Percentiles rank a stretch among this genome's conserved stretches.
phyloP scores from a whole-genome alignment of 2,329 filamentous ascomycete genomes.

The Fusarium metavorans region DNA sequence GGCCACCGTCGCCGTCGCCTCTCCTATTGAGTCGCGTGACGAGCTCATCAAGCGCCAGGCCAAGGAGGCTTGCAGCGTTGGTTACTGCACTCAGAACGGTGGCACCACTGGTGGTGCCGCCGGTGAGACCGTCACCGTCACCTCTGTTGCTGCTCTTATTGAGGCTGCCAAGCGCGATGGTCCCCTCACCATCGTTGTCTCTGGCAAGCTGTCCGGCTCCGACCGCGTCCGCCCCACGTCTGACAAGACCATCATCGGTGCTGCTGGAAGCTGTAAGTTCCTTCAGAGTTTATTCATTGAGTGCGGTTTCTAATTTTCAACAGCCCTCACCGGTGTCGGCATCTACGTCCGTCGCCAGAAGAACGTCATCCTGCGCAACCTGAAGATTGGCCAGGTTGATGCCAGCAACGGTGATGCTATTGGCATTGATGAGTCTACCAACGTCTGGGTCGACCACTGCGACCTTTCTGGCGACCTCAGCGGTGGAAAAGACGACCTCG shows the following conservation, averaged over 20 bases:
- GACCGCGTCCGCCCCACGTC: conserved; percentile 45
- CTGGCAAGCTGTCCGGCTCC: conserved; percentile 43
- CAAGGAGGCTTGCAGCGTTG: conserved; percentile 57
- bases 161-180: conserved; percentile 43
- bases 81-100: conserved; percentile 50
- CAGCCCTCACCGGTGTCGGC: conserved; percentile 59
- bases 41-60: conserved; percentile 55
- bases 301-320: neutral
- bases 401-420: conserved; percentile 70
- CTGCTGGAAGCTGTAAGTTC: conserved; percentile 37
- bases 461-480: conserved; percentile 72
- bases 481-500: conserved; percentile 76
- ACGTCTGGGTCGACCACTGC: conserved; percentile 76
- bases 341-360: conserved; percentile 63
- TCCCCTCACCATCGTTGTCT: conserved; percentile 47
- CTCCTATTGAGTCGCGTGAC: conserved; percentile 23
- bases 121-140: conserved; percentile 47
- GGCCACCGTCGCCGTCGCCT: conserved; percentile 28
- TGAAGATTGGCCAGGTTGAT: conserved; percentile 67
- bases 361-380: conserved; percentile 73
- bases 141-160: conserved; percentile 40
- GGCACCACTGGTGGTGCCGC: conserved; percentile 48
- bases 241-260: conserved; percentile 61
- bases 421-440: conserved; percentile 66
- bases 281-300: too few species aligned